These are phyloP conservation scores for Calonectria montana DNA, from an alignment of 2,329 filamentous ascomycete species.

Conservation along the genomic window DNA sequence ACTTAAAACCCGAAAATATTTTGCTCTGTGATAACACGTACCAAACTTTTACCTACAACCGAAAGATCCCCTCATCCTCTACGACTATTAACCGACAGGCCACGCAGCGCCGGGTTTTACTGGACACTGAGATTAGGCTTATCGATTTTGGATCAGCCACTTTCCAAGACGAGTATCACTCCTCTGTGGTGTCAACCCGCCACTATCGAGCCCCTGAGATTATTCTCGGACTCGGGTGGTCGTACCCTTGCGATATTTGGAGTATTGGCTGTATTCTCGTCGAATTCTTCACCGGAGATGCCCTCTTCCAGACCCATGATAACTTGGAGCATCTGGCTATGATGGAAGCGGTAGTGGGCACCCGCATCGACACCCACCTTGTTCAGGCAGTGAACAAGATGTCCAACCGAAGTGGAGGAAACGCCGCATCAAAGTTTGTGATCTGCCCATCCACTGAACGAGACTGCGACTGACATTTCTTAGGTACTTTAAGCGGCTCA, in stretches of 20 bases:
- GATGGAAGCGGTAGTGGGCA: slow-evolving; percentile 77
- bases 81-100: slow-evolving; percentile 69
- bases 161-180: slow-evolving; percentile 79
- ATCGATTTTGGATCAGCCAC: slow-evolving; percentile 80
- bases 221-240: slow-evolving; percentile 77
- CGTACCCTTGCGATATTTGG: slow-evolving; percentile 79
- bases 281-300: slow-evolving; percentile 78
- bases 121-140: slow-evolving; percentile 76
- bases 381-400: slow-evolving; percentile 63
- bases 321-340: slow-evolving; percentile 80
- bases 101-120: slow-evolving; percentile 71
- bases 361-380: slow-evolving; percentile 68
- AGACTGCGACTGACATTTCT: slow-evolving; percentile 39
- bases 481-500: slow-evolving; percentile 75
- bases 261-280: slow-evolving; percentile 80
- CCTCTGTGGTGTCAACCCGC: slow-evolving; percentile 76
- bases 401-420: slow-evolving; percentile 66
- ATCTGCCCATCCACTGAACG: neutral
- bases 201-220: slow-evolving; percentile 79
- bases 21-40: slow-evolving; percentile 73
- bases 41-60: slow-evolving; percentile 78
- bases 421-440: slow-evolving; percentile 72
- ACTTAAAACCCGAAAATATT: slow-evolving; percentile 78
- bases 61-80: slow-evolving; percentile 76
- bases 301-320: slow-evolving; percentile 78